A percentile compares a stretch with the other conserved stretches of the same genome.
Conservation (phyloP, 306 rosid species). For the Geum urbanum region DNA sequence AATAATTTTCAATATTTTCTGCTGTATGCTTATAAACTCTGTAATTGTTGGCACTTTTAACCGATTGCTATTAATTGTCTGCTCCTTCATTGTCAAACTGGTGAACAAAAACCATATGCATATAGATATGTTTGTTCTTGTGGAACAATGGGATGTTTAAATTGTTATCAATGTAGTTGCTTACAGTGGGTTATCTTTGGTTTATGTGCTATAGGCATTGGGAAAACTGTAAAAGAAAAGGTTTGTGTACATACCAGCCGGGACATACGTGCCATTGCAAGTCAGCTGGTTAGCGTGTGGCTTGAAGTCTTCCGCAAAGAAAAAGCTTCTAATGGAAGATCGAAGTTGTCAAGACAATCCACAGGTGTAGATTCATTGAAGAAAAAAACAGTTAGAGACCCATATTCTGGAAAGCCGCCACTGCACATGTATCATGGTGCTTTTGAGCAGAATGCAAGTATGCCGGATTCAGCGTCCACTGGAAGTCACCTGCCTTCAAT, state of each 20-base stretch:
- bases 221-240: slow-evolving; percentile 95
- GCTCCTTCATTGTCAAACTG: slow-evolving; percentile 1
- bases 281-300: slow-evolving; percentile 96
- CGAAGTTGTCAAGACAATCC: slow-evolving; percentile 65
- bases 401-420: slow-evolving; percentile 81
- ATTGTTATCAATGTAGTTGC: not conserved
- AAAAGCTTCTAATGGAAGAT: slow-evolving; percentile 80
- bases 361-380: slow-evolving; percentile 55
- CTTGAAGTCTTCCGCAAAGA: slow-evolving; percentile 96
- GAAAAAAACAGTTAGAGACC: slow-evolving; percentile 63
- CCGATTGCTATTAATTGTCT: not conserved
- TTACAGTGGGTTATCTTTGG: slow-evolving; percentile 17
- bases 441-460: slow-evolving; percentile 51
- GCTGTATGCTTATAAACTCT: not conserved
- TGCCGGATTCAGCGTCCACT: slow-evolving; percentile 44
- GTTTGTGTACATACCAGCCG: slow-evolving; percentile 99
- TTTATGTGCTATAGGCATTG: slow-evolving; percentile 67
- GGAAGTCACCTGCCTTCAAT: slow-evolving; percentile 50
- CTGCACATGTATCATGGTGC: slow-evolving; percentile 51
- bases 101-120: not conserved
- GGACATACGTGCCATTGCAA: slow-evolving; percentile 96
- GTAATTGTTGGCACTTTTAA: slow-evolving; percentile 1
- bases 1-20: not conserved
- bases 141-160: not conserved
- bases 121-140: not conserved